phyloP scores from a whole-genome alignment of 768 basidiomycete species.

The Lyophyllum shimeji region DNA sequence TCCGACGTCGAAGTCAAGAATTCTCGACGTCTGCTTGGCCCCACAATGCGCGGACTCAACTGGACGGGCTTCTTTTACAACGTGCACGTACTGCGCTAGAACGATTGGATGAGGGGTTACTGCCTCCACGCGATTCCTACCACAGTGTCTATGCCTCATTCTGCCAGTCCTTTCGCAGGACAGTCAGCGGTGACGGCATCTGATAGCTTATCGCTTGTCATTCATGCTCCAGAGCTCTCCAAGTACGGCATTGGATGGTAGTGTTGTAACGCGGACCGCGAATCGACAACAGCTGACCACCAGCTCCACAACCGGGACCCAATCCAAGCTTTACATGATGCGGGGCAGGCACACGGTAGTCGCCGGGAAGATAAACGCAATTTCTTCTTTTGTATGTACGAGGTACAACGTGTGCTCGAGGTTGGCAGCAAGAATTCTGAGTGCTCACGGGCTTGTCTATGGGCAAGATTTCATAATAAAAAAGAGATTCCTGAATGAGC shows the following conservation, averaged over 20 bases:
- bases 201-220: neutral
- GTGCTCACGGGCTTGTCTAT: neutral
- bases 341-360: neutral
- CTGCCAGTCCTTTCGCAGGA: neutral
- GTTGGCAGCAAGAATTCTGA: neutral
- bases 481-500: neutral
- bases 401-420: neutral
- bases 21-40: neutral
- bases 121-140: neutral
- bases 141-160: neutral
- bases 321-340: neutral
- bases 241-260: neutral
- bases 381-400: neutral
- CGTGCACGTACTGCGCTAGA: too few relatives aligned
- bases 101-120: neutral
- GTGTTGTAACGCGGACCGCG: conserved; percentile 8
- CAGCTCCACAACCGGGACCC: neutral
- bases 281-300: conserved; percentile 9
- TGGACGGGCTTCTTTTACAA: too few relatives aligned
- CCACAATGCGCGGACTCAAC: neutral
- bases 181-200: neutral
- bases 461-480: neutral
- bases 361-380: neutral
- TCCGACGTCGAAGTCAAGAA: neutral
- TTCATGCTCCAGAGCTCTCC: neutral